These are phyloP conservation scores for Gossypium aridum DNA, from an alignment of 441 rosid species.

Conservation along the genomic window DNA sequence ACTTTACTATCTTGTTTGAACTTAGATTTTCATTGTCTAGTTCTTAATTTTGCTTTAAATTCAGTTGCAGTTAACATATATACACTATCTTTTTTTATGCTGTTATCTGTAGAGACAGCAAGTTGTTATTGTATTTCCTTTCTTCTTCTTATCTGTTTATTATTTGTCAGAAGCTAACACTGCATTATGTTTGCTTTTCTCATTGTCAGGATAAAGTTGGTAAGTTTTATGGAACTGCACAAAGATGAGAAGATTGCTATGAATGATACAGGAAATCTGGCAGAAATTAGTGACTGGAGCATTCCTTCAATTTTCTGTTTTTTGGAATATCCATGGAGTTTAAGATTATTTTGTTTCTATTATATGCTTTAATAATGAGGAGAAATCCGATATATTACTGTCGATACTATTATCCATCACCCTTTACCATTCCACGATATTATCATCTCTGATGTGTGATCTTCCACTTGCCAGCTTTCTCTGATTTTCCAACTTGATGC, in stretches of 20 bases:
- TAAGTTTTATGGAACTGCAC: constrained; percentile 45
- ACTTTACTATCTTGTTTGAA: neutral
- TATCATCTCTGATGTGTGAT: neutral
- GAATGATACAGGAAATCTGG: constrained; percentile 26
- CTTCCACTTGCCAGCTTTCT: neutral
- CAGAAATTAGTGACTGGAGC: constrained; percentile 2
- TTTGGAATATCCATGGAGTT: neutral
- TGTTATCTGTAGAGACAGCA: neutral
- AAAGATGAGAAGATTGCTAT: constrained; percentile 27
- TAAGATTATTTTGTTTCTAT: neutral
- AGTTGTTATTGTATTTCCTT: neutral
- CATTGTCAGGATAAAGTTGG: constrained; percentile 89
- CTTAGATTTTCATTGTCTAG: neutral
- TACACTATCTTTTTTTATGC: neutral
- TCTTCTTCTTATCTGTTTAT: neutral
- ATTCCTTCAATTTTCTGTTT: neutral
- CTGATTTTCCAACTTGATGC: neutral
- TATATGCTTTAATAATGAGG: neutral
- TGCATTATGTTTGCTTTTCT: constrained; percentile 14
- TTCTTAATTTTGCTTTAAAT: neutral
- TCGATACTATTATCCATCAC: neutral
- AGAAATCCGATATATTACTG: neutral
- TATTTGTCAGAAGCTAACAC: neutral
- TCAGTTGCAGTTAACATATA: neutral
- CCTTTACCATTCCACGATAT: constrained; percentile 37